phyloP scores from a whole-genome alignment of 108 stramenopile genomes.

The Poteriospumella lacustris region DNA sequence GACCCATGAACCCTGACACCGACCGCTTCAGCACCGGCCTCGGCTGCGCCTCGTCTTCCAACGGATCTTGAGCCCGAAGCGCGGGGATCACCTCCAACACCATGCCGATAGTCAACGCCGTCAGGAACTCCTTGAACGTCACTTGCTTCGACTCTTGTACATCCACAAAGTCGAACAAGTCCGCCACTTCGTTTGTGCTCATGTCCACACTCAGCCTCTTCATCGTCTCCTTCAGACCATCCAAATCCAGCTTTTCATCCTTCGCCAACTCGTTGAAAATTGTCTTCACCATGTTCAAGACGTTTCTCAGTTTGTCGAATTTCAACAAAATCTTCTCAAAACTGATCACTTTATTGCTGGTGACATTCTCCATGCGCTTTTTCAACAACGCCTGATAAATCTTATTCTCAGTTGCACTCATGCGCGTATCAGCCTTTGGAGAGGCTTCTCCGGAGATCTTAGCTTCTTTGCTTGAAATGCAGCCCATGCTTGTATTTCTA shows the following conservation, averaged over 20 bases:
- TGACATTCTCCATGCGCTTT: slow-evolving; percentile 4
- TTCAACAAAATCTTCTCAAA: slow-evolving; percentile 10
- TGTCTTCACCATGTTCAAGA: neutral
- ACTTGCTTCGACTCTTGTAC: neutral
- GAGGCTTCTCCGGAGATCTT: too few relatives aligned
- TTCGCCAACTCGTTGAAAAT: slow-evolving; percentile 7
- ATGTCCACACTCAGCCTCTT: slow-evolving; percentile 16
- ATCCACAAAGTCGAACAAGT: slow-evolving; percentile 28
- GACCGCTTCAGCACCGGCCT: neutral
- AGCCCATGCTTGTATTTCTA: too few relatives aligned
- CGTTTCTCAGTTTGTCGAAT: slow-evolving; percentile 20
- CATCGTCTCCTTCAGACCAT: slow-evolving; percentile 12
- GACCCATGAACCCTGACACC: neutral
- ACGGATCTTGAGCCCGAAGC: neutral
- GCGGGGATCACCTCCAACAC: slow-evolving; percentile 20
- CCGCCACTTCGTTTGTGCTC: neutral
- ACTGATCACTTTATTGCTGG: neutral
- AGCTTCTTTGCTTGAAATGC: too few relatives aligned
- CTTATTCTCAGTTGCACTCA: slow-evolving; percentile 1
- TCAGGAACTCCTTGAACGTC: slow-evolving; percentile 11
- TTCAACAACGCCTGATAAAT: slow-evolving; percentile 19
- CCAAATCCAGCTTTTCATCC: neutral
- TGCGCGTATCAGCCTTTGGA: neutral
- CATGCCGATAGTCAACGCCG: slow-evolving; percentile 22
- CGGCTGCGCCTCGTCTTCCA: neutral